These are phyloP conservation scores for Mrakia gelida DNA, from an alignment of 768 basidiomycete species.

Conservation along the genomic window DNA sequence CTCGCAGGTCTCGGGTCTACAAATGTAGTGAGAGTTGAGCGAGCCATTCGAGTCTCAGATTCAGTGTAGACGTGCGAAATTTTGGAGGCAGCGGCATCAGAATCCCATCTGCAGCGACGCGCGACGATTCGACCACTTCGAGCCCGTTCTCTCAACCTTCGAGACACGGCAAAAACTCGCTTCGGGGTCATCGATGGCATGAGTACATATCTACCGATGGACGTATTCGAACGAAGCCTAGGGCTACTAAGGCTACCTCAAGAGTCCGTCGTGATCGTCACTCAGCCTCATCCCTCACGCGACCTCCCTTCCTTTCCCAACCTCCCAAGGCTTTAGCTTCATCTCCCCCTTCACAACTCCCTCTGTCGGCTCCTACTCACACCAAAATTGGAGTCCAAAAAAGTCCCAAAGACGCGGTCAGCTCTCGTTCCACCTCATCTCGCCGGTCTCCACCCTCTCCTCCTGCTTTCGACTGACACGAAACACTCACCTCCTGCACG, in stretches of 20 bases:
- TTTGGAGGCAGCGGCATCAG: neutral
- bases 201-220: neutral
- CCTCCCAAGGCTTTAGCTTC: constrained; percentile 9
- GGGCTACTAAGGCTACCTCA: neutral
- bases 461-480: neutral
- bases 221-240: neutral
- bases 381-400: neutral
- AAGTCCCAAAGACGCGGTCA: neutral
- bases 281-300: neutral
- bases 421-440: neutral
- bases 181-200: neutral
- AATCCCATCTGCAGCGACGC: neutral
- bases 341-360: neutral
- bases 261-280: neutral
- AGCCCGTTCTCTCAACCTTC: neutral
- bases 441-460: neutral
- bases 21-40: neutral
- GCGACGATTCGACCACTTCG: neutral
- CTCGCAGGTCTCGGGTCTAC: neutral
- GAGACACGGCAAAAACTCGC: neutral
- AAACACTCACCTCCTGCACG: neutral
- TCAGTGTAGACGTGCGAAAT: neutral
- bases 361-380: neutral
- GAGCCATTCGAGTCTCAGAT: neutral
- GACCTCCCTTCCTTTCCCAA: neutral